Percentiles rank a stretch among this genome's conserved stretches.
Evolutionary conservation across 2,329 filamentous ascomycete genomes (phyloP).

Genomic region (Sporothrix sp.): DNA sequence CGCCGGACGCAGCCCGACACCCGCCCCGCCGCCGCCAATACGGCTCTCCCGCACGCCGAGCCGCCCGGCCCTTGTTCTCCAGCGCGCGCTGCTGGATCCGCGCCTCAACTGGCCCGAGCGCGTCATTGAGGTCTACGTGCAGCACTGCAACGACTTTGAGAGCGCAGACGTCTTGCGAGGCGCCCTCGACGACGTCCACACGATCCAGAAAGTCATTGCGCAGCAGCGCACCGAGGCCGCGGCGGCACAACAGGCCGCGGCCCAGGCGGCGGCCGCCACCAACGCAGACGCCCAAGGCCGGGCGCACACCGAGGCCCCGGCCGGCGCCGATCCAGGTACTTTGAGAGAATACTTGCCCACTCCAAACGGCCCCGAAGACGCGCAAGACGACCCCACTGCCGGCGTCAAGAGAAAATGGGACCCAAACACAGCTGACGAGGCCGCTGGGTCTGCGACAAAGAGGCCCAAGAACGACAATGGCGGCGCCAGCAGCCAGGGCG

Average conservation of each 20-base stretch:
- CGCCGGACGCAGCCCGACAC: constrained; percentile 43
- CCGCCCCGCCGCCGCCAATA: constrained; percentile 33
- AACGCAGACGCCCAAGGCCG: constrained; percentile 22
- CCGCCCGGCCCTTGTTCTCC: constrained; percentile 65
- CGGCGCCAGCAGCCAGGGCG: constrained; percentile 20
- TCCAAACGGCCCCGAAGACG: constrained; percentile 21
- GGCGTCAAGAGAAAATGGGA: constrained; percentile 67
- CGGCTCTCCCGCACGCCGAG: constrained; percentile 57
- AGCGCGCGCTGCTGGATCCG: constrained; percentile 53
- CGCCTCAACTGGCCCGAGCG: constrained; percentile 69
- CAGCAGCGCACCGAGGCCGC: constrained; percentile 48
- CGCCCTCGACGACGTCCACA: constrained; percentile 64
- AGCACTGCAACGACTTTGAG: constrained; percentile 87
- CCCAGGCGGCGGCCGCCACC: constrained; percentile 31
- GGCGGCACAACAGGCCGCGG: constrained; percentile 29
- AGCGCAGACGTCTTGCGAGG: constrained; percentile 62
- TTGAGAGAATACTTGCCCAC: not conserved
- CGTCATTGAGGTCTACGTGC: constrained; percentile 61
- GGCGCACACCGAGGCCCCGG: constrained; percentile 10
- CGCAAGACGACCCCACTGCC: constrained; percentile 29
- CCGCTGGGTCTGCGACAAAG: constrained; percentile 50
- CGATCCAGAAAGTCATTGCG: constrained; percentile 52
- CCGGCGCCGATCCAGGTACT: too few relatives aligned
- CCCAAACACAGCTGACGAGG: constrained; percentile 35
- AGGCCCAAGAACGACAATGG: constrained; percentile 50